Base-by-base conservation (phyloP, 805 yeast genomes). In the Wickerhamiella allomyrinae region DNA sequence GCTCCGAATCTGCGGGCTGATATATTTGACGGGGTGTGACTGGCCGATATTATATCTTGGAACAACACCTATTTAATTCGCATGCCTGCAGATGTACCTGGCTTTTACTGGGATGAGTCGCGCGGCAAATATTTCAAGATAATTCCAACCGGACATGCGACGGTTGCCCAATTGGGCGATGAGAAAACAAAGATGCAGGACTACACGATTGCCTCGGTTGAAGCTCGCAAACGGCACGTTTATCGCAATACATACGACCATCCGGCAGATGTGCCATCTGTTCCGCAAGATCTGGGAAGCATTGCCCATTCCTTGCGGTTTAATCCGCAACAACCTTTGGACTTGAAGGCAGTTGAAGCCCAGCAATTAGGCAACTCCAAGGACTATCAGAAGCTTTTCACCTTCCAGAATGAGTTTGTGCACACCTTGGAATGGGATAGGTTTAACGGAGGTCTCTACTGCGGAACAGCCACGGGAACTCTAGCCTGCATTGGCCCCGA, bases 91-190 rank as follows among this genome's bases (percentile, higher is more conserved):
- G 48, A 49, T 1, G 41, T 50, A 11, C 54, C 54, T 1, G 54
- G 54, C 7, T 49, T 39, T 34, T 15, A 41, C 22, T 50, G 49
- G 48, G 54, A 50, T 23, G 44, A 39, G 6, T 43, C 29, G 29
- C 29, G 39, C 1, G 29, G 37, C 15, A 37, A 52, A n/a, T 50
- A 50, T 41, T 50, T 45, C 34, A 40, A 43, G 13, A 29, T 46
- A 7, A 31, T 46, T 17, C 40, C 27, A 5, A 49, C 45, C 1
- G 54, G 54, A 6, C 34, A 20, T 2, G 41, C 45, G 7, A 25
- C 43, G 5, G 37, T 23, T 9, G 19, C 24, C 10, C 41, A 39
- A 39, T 22, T 11, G n/a, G 24, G 19, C 20, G 14, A 23, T 15
- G 39, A 36, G 14, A 11, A 7, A 7, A 34, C 37, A 5, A 14